These are phyloP conservation scores for Blastomyces emzantsi DNA, from an alignment of 2,329 filamentous ascomycete genomes.

Conservation along the genomic window DNA sequence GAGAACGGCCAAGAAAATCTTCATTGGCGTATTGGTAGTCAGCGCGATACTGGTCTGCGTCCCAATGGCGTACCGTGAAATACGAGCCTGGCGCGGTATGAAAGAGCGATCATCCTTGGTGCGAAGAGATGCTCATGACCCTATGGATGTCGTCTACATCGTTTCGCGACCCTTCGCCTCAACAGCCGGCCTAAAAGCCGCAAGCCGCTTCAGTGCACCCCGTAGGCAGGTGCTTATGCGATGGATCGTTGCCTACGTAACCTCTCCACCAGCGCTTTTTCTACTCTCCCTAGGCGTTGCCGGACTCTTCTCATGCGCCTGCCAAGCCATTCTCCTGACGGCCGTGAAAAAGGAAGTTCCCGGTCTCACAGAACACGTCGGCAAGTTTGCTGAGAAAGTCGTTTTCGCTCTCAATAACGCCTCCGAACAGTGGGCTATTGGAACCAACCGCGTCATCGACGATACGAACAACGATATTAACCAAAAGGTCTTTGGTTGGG, in stretches of 20 bases:
- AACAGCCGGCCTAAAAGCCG: constrained; percentile 59
- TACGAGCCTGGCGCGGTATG: constrained; percentile 65
- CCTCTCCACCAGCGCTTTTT: constrained; percentile 74
- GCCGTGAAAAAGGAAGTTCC: constrained; percentile 68
- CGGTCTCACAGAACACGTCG: constrained; percentile 62
- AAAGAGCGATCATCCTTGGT: constrained; percentile 60
- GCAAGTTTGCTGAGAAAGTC: constrained; percentile 69
- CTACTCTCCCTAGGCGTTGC: constrained; percentile 73
- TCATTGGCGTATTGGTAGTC: constrained; percentile 64
- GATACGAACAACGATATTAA: constrained; percentile 65
- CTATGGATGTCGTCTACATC: constrained; percentile 83
- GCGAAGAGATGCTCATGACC: constrained; percentile 58
- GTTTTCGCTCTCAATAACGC: constrained; percentile 62
- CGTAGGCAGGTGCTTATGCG: constrained; percentile 63
- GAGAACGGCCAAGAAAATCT: constrained; percentile 60
- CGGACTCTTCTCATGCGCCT: constrained; percentile 72
- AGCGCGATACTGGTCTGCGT: constrained; percentile 64
- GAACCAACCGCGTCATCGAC: constrained; percentile 63
- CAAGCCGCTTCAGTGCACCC: constrained; percentile 52
- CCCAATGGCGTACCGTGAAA: constrained; percentile 73
- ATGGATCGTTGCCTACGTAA: constrained; percentile 83
- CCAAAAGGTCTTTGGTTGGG: constrained; percentile 74
- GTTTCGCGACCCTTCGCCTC: constrained; percentile 72
- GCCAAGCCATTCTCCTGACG: constrained; percentile 69
- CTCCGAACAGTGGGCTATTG: constrained; percentile 65